Percentiles rank a stretch among this genome's conserved stretches.
Evolutionary conservation across 129 eudicot genomes (phyloP).

Genomic region (Tagetes erecta): DNA sequence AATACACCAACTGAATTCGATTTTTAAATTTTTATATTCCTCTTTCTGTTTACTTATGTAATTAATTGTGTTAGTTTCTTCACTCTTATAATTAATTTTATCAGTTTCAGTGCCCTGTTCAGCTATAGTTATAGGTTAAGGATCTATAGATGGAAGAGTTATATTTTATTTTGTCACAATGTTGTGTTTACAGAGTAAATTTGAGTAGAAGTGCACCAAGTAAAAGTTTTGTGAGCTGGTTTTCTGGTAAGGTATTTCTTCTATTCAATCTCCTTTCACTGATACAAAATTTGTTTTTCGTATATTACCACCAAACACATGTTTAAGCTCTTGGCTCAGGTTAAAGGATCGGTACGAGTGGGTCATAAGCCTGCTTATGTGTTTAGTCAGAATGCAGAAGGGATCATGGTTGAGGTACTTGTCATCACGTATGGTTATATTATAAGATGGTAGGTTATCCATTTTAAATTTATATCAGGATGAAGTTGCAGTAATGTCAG

Average conservation of each 20-base stretch:
- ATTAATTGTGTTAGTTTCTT: not conserved
- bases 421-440: conserved; percentile 10
- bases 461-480: conserved; percentile 47
- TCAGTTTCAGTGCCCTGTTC: not conserved
- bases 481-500: conserved; percentile 51
- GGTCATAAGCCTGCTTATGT: conserved; percentile 26
- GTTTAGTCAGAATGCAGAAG: conserved; percentile 47
- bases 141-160: not conserved
- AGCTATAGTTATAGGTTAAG: conserved; percentile 1
- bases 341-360: conserved; percentile 37
- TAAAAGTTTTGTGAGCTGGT: conserved; percentile 31
- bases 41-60: not conserved
- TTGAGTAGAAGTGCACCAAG: conserved; percentile 37
- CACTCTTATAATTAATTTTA: not conserved
- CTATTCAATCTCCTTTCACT: conserved; percentile 1
- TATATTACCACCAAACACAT: conserved; percentile 12
- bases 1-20: conserved; percentile 11
- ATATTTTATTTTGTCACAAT: not conserved
- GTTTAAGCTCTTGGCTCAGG: conserved; percentile 44
- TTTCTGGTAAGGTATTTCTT: conserved; percentile 45
- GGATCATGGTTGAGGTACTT: conserved; percentile 64
- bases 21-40: not conserved
- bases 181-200: conserved; percentile 31
- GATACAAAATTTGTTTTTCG: not conserved
- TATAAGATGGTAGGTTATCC: not conserved